phyloP scores from a whole-genome alignment of 768 basidiomycete genomes.

The Hortiboletus flavorubellus region DNA sequence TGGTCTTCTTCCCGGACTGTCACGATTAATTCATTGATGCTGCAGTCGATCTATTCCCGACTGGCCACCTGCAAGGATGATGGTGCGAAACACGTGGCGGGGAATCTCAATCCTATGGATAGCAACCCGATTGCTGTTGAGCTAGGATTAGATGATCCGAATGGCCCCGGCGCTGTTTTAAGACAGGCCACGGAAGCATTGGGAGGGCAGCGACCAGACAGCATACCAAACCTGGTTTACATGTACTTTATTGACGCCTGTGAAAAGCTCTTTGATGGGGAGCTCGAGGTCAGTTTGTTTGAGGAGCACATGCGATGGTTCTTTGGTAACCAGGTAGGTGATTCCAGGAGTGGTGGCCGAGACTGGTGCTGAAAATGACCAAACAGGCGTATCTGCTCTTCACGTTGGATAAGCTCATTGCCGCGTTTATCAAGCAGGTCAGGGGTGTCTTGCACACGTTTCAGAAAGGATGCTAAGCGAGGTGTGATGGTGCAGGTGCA shows the following conservation, averaged over 20 bases:
- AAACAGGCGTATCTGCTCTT: constrained; percentile 86
- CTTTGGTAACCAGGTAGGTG: constrained; percentile 77
- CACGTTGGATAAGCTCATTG: constrained; percentile 91
- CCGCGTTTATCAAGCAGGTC: constrained; percentile 89
- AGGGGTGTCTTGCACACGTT: neutral
- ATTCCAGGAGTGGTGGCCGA: neutral
- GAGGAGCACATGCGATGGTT: constrained; percentile 97
- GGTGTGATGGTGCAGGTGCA: constrained; percentile 60
- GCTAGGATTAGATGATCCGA: constrained; percentile 83
- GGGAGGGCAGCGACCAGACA: constrained; percentile 45
- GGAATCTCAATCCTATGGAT: constrained; percentile 61
- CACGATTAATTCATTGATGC: constrained; percentile 3
- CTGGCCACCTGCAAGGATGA: constrained; percentile 82
- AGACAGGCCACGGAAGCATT: constrained; percentile 62
- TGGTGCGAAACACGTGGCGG: constrained; percentile 63
- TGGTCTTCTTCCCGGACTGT: neutral
- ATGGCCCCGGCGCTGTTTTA: constrained; percentile 64
- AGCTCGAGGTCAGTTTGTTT: constrained; percentile 87
- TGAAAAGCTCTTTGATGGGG: constrained; percentile 91
- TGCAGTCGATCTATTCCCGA: constrained; percentile 84
- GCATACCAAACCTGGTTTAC: constrained; percentile 71
- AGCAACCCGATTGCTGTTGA: constrained; percentile 81
- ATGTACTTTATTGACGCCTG: constrained; percentile 85
- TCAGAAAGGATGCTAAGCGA: neutral
- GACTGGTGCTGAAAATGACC: constrained; percentile 19